Percentiles rank a stretch among this genome's conserved stretches.
These are phyloP conservation scores for Metschnikowia continentalis DNA, from an alignment of 805 yeast genomes.

Conservation along the genomic window DNA sequence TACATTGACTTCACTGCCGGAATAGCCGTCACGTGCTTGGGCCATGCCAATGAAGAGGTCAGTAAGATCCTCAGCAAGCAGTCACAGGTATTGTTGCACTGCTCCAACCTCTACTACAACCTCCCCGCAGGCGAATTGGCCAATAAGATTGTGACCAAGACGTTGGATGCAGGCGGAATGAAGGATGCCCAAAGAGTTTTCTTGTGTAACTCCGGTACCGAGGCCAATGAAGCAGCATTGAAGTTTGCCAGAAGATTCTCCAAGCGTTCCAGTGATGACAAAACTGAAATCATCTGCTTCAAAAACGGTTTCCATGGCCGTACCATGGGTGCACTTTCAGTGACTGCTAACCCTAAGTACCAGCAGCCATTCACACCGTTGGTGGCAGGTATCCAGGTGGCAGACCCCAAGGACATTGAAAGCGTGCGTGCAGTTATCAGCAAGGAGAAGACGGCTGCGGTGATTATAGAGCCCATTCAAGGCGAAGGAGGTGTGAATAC, in stretches of 20 bases:
- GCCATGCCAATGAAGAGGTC: constrained; percentile 77
- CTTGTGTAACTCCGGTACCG: constrained; percentile 57
- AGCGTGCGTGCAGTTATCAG: constrained; percentile 54
- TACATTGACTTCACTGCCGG: constrained; percentile 94
- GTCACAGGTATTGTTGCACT: constrained; percentile 67
- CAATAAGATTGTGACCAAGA: constrained; percentile 62
- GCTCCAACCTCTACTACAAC: constrained; percentile 83
- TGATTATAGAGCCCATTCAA: constrained; percentile 94
- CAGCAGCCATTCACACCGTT: constrained; percentile 88
- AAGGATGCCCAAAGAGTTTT: constrained; percentile 69
- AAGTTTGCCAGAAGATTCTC: constrained; percentile 78
- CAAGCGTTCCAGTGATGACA: constrained; percentile 46
- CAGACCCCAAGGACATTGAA: constrained; percentile 55
- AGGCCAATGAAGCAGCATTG: constrained; percentile 57
- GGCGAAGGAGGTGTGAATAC: constrained; percentile 95
- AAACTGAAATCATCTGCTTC: constrained; percentile 81
- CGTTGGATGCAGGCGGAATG: constrained; percentile 76
- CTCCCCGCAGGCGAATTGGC: constrained; percentile 79
- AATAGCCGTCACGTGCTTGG: constrained; percentile 93
- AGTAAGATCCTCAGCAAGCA: constrained; percentile 71
- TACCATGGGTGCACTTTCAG: constrained; percentile 87
- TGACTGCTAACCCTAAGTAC: constrained; percentile 89
- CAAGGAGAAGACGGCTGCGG: constrained; percentile 72
- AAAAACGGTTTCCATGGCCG: constrained; percentile 92
- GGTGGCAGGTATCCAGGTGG: constrained; percentile 81